Conservation (phyloP, 2,329 filamentous ascomycete genomes). For the Dactylella cylindrospora region DNA sequence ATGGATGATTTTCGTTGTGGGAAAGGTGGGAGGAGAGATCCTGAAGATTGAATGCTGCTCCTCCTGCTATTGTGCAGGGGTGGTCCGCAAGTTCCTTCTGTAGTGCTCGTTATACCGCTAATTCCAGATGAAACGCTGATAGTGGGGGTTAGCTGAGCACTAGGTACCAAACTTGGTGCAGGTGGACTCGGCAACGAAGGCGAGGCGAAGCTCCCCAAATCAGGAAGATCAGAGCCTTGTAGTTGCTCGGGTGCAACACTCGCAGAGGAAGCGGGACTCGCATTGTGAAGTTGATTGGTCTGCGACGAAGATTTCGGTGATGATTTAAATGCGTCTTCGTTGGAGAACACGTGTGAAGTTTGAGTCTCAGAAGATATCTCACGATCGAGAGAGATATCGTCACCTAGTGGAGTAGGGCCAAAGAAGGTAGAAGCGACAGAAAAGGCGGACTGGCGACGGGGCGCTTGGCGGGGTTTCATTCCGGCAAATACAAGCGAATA, state of each 20-base stretch:
- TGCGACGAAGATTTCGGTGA: constrained; percentile 9
- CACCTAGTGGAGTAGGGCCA: constrained; percentile 14
- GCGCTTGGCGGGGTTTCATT: constrained; percentile 7
- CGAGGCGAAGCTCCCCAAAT: constrained; percentile 3
- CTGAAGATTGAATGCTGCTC: neutral
- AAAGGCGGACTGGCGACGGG: constrained; percentile 24
- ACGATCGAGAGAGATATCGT: constrained; percentile 20
- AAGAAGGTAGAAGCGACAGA: constrained; percentile 27
- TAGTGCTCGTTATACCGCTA: neutral
- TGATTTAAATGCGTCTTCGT: neutral
- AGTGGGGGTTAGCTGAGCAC: constrained; percentile 13
- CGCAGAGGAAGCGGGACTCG: constrained; percentile 1
- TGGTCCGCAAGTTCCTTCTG: neutral
- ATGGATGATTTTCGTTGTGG: too few relatives aligned
- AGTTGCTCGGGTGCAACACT: neutral
- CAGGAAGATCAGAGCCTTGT: constrained; percentile 3
- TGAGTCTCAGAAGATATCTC: constrained; percentile 26
- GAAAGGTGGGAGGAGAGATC: constrained; percentile 17
- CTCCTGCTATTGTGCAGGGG: neutral
- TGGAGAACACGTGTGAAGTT: constrained; percentile 28
- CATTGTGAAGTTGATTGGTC: neutral
- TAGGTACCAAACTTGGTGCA: constrained; percentile 16
- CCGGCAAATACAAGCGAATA: too few relatives aligned
- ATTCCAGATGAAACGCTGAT: neutral
- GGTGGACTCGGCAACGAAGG: constrained; percentile 13